Conservation (phyloP, 768 basidiomycete genomes). For the Naganishia friedmannii region DNA sequence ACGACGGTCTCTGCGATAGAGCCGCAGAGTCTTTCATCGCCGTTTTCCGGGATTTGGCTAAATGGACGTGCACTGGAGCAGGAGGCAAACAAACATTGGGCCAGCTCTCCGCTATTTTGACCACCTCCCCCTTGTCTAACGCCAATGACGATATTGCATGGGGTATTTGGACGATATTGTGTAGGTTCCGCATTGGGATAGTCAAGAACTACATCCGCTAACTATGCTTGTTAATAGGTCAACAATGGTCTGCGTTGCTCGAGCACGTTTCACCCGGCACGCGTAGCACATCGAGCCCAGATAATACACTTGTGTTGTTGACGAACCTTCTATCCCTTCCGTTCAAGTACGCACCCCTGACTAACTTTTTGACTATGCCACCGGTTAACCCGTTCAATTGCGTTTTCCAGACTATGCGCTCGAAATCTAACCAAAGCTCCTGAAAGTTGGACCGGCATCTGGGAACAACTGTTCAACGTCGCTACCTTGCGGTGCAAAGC, state of each 20-base stretch:
- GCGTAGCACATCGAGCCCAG: constrained; percentile 24
- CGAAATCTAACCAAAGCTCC: neutral
- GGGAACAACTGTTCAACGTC: neutral
- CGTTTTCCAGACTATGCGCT: neutral
- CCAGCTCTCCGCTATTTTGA: constrained; percentile 29
- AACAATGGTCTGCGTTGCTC: neutral
- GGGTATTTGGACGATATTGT: constrained; percentile 17
- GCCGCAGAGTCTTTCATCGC: neutral
- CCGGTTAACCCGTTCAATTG: neutral
- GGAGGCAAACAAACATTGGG: constrained; percentile 26
- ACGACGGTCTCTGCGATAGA: too few relatives aligned
- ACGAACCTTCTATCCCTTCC: constrained; percentile 42
- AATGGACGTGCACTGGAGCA: constrained; percentile 33
- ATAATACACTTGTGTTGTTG: constrained; percentile 45
- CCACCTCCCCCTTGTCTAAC: neutral
- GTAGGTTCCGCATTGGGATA: neutral
- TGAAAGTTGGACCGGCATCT: neutral
- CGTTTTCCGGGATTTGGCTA: constrained; percentile 23
- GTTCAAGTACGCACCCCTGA: constrained; percentile 32
- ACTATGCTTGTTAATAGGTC: neutral
- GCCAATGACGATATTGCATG: constrained; percentile 1
- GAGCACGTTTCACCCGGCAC: neutral
- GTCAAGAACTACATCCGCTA: neutral
- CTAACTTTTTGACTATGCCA: neutral
- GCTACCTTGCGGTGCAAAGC: neutral